Conservation (phyloP, 768 basidiomycete genomes). For the Amanita subjunquillea region DNA sequence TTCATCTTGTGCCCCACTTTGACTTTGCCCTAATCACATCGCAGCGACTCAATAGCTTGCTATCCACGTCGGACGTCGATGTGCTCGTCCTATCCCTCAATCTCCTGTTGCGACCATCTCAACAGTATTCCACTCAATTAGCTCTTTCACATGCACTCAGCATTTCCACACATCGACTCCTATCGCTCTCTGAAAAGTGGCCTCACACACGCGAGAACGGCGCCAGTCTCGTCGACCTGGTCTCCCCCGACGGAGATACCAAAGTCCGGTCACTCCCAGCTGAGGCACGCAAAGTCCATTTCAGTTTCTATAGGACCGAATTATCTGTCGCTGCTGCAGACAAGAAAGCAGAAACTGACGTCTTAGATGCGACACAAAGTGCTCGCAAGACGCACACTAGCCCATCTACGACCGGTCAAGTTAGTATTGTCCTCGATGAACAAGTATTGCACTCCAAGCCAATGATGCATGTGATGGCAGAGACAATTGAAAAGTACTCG, state of each 20-base stretch:
- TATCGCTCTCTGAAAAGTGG: constrained; percentile 81
- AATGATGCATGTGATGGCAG: constrained; percentile 69
- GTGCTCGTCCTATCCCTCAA: constrained; percentile 76
- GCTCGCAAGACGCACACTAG: constrained; percentile 33
- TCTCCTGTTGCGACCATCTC: constrained; percentile 83
- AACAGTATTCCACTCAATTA: constrained; percentile 87
- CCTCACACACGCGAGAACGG: constrained; percentile 73
- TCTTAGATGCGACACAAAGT: constrained; percentile 27
- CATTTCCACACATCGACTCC: constrained; percentile 71
- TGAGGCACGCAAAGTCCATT: constrained; percentile 72
- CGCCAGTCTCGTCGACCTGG: constrained; percentile 65
- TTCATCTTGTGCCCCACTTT: constrained; percentile 1
- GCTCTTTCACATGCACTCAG: constrained; percentile 76
- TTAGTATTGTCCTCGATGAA: constrained; percentile 54
- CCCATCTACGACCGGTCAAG: constrained; percentile 33
- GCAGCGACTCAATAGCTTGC: constrained; percentile 82
- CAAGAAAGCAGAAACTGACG: constrained; percentile 34
- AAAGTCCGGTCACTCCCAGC: constrained; percentile 54
- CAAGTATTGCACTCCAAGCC: constrained; percentile 48
- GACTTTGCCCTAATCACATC: constrained; percentile 7
- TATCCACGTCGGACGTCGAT: constrained; percentile 85
- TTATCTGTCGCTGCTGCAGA: constrained; percentile 30
- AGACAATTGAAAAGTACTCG: constrained; percentile 53
- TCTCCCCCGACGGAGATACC: constrained; percentile 37
- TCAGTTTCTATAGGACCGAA: constrained; percentile 70